These are phyloP conservation scores for Bromus sterilis DNA, from an alignment of 176 grass and related monocot genomes.

Conservation along the genomic window DNA sequence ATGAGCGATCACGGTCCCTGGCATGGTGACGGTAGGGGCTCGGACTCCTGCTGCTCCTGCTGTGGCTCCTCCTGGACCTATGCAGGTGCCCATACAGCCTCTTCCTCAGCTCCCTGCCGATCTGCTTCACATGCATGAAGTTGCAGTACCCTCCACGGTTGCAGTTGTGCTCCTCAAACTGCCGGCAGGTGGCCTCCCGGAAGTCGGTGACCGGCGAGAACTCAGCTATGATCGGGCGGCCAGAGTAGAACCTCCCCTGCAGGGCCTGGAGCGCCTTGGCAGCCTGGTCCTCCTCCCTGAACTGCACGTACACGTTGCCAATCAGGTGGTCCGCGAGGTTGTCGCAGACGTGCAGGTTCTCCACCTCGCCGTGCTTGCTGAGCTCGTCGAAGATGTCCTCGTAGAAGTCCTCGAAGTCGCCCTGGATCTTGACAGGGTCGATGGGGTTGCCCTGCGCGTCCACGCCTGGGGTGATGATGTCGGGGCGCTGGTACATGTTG, in stretches of 20 bases:
- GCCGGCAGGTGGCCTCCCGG: conserved; percentile 84
- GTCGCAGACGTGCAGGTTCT: conserved; percentile 84
- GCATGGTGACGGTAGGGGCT: conserved; percentile 34
- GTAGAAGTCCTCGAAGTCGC: conserved; percentile 91
- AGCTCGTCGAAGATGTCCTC: conserved; percentile 92
- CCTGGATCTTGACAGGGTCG: conserved; percentile 64
- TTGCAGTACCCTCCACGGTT: conserved; percentile 95
- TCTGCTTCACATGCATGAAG: conserved; percentile 92
- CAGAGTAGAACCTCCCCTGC: conserved; percentile 78
- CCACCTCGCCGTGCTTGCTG: conserved; percentile 80
- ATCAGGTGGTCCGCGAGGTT: conserved; percentile 97
- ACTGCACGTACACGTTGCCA: conserved; percentile 91
- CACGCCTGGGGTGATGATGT: conserved; percentile 68
- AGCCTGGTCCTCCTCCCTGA: conserved; percentile 82
- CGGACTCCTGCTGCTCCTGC: conserved; percentile 52
- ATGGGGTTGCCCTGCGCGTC: conserved; percentile 68
- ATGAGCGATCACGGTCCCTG: conserved; percentile 22
- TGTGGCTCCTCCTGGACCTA: conserved; percentile 33
- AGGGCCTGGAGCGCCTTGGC: conserved; percentile 60
- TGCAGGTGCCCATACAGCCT: conserved; percentile 46
- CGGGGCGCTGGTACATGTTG: conserved; percentile 77
- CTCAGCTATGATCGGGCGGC: conserved; percentile 85
- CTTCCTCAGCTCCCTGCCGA: conserved; percentile 59
- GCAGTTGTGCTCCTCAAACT: conserved; percentile 89
- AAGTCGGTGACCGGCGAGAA: conserved; percentile 96